Percentiles rank a stretch among this genome's conserved stretches.
phyloP scores from a whole-genome alignment of 2,329 filamentous ascomycete genomes.

The Epichloe gansuensis region DNA sequence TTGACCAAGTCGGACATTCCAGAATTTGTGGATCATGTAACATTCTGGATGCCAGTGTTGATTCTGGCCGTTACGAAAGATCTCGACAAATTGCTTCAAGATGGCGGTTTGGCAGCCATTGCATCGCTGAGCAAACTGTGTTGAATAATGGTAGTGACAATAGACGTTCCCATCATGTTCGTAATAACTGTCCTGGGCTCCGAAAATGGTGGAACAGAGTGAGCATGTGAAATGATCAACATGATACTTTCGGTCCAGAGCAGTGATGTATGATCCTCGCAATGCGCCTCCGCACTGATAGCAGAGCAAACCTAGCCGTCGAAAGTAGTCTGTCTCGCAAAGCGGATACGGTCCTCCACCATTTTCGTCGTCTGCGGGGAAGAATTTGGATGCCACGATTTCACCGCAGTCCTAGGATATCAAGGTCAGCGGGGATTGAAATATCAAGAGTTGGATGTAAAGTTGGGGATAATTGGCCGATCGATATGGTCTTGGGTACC shows the following conservation, averaged over 20 bases:
- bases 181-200: slow-evolving; percentile 96
- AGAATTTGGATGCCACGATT: slow-evolving; percentile 97
- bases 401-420: slow-evolving; percentile 73
- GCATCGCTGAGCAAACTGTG: slow-evolving; percentile 88
- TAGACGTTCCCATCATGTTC: slow-evolving; percentile 95
- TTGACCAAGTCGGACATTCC: slow-evolving; percentile 81
- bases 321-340: slow-evolving; percentile 96
- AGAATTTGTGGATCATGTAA: slow-evolving; percentile 99
- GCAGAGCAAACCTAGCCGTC: slow-evolving; percentile 79
- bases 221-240: slow-evolving; percentile 99
- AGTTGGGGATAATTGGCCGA: background rate
- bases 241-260: slow-evolving; percentile 94
- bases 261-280: slow-evolving; percentile 94
- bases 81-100: slow-evolving; percentile 97
- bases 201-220: slow-evolving; percentile 93
- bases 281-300: slow-evolving; percentile 85
- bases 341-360: slow-evolving; percentile 81
- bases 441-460: no score
- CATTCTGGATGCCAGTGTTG: slow-evolving; percentile 99
- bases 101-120: slow-evolving; percentile 96
- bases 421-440: slow-evolving; percentile 5
- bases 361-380: slow-evolving; percentile 84
- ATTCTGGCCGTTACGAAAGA: slow-evolving; percentile 93
- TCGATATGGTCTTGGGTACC: background rate
- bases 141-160: slow-evolving; percentile 98